Base-by-base conservation (phyloP, 140 eudicot genomes). In the Flaveria floridana region DNA sequence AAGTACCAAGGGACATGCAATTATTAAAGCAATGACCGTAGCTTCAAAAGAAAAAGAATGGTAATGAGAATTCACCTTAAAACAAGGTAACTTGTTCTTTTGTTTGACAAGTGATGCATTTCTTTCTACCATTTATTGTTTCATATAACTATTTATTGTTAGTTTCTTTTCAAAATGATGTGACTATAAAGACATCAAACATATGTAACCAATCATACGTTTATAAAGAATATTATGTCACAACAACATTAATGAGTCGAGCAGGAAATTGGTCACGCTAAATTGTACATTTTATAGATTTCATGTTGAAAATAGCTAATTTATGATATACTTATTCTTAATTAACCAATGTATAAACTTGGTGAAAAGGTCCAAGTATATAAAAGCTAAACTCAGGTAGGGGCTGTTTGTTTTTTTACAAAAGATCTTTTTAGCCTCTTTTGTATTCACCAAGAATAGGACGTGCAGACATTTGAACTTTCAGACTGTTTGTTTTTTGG, bases 81-180 rank as follows among this genome's bases (percentile, higher is more conserved):
- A 79, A 83, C 78, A 76, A 70, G 81, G 81, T 65, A 65, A 76
- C 73, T 62, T 86, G 80, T 77, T 83, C 64, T 73, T 30, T 37
- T 85, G 89, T 80, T 65, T 21, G 23, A 21, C 23, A 78, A 13
- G 70, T 26, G 14, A 70, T 48, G 42, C 37, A 37, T 68, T 57
- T 68, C 12, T 48, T 7, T 63, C 34, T 16, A 41, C 19, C 57
- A 37, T 48, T 48, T 48, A 48, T 48, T 13, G 55, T 7, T 51
- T 50, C 4, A 70, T 26, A n/a, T 46, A 46, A 23, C 61, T 6
- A 21, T 47, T 69, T 46, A 68, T 66, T 7, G 50, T 44, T 44
- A 11, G 12, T 44, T 11, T 44, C 12, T 9, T 44, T 44, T 44
- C 50, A 44, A 44, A 44, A 44, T 15, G 19, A 15, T 13, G 7